Percentiles rank a stretch among this genome's conserved stretches.
Conservation (phyloP, 768 basidiomycete genomes). For the Solioccasus polychromus region DNA sequence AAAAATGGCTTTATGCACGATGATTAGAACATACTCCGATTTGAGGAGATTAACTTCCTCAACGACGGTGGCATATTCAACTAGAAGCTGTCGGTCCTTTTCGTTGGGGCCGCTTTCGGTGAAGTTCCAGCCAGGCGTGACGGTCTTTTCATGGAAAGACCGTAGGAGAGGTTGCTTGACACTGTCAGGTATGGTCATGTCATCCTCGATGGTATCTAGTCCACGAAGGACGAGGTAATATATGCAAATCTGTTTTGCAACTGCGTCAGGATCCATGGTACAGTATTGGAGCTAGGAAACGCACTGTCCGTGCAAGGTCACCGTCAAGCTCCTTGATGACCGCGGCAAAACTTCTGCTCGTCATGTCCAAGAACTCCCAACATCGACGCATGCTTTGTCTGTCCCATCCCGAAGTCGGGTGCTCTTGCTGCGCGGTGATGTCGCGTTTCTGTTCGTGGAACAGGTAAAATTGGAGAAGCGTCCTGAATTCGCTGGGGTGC, state of each 20-base stretch:
- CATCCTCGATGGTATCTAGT: constrained; percentile 97
- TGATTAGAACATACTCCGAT: constrained; percentile 45
- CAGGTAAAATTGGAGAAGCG: constrained; percentile 77
- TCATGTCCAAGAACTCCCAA: constrained; percentile 86
- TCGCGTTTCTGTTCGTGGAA: constrained; percentile 82
- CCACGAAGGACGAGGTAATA: constrained; percentile 94
- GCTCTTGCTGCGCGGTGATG: constrained; percentile 71
- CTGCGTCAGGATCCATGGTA: no score
- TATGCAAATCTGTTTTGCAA: constrained; percentile 69
- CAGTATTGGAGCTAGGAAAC: no score
- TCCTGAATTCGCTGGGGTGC: constrained; percentile 81
- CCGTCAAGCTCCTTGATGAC: constrained; percentile 97
- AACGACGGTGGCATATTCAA: constrained; percentile 79
- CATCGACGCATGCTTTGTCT: constrained; percentile 82
- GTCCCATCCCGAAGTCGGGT: constrained; percentile 83
- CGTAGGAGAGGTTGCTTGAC: constrained; percentile 85
- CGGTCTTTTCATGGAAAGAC: constrained; percentile 74
- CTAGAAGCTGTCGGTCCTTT: constrained; percentile 81
- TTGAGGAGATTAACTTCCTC: constrained; percentile 73
- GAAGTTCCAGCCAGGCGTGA: constrained; percentile 86
- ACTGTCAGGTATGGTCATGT: constrained; percentile 90
- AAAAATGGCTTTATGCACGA: not conserved
- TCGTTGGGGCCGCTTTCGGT: constrained; percentile 79
- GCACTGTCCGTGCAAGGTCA: constrained; percentile 86
- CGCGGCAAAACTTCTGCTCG: constrained; percentile 85